Conservation (phyloP, 805 yeast genomes). For the Candida stauntonica region DNA sequence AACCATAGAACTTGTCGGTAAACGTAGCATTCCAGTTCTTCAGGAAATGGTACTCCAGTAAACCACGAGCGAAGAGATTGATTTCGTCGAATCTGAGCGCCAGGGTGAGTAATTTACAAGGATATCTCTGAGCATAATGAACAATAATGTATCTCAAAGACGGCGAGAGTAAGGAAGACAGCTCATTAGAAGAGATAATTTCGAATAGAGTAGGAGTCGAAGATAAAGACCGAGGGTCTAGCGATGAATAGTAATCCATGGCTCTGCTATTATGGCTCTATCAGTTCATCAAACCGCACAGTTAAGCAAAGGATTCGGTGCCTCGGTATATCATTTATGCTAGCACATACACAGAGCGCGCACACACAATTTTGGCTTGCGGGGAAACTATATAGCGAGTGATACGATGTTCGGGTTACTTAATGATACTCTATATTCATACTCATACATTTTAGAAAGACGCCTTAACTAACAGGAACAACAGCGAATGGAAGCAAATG, state of each 20-base stretch:
- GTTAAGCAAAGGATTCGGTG: too few species aligned
- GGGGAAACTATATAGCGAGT: too few species aligned
- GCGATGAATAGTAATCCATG: conserved; percentile 78
- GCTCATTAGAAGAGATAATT: conserved; percentile 74
- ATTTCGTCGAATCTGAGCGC: conserved; percentile 77
- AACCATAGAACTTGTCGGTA: conserved; percentile 89
- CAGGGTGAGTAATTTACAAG: conserved; percentile 56
- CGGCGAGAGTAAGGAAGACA: conserved; percentile 74
- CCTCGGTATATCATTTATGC: too few species aligned
- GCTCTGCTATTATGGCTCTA: background rate
- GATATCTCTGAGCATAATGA: conserved; percentile 75
- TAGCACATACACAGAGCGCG: too few species aligned
- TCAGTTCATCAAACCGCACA: too few species aligned
- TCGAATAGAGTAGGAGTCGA: conserved; percentile 86
- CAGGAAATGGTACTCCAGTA: conserved; percentile 68
- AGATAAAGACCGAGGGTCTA: conserved; percentile 73
- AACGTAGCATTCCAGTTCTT: conserved; percentile 77
- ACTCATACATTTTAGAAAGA: too few species aligned
- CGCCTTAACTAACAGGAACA: too few species aligned
- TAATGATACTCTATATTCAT: too few species aligned
- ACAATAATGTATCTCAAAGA: conserved; percentile 75
- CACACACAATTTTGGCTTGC: too few species aligned
- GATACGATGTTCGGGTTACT: too few species aligned
- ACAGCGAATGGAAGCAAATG: too few species aligned
- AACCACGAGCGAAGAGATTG: conserved; percentile 52